These are phyloP conservation scores for Conticribra weissflogii DNA, from an alignment of 108 stramenopile species.

Conservation along the genomic window DNA sequence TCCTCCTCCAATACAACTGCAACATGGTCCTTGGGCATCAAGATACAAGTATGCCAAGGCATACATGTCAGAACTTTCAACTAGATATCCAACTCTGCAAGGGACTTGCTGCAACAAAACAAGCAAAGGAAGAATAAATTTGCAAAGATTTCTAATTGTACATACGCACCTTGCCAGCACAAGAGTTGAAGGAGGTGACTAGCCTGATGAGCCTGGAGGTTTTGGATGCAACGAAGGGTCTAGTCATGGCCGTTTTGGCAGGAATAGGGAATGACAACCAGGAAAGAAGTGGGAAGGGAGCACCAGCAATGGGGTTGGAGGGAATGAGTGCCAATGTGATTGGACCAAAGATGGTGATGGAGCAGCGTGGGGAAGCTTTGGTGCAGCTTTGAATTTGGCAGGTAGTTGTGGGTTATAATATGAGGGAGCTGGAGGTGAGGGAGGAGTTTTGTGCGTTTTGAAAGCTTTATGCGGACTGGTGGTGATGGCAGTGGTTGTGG, in stretches of 20 bases:
- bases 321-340: slow-evolving; percentile 48
- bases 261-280: slow-evolving; percentile 77
- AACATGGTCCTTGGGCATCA: slow-evolving; percentile 34
- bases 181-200: slow-evolving; percentile 80
- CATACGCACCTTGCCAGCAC: slow-evolving; percentile 88
- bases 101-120: slow-evolving; percentile 64
- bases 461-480: slow-evolving; percentile 49
- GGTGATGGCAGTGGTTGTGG: no score
- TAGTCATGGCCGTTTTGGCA: slow-evolving; percentile 83
- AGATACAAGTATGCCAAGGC: slow-evolving; percentile 90
- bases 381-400: slow-evolving; percentile 99
- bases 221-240: slow-evolving; percentile 92
- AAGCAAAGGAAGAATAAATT: slow-evolving; percentile 78
- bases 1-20: not conserved
- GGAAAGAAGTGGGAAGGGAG: slow-evolving; percentile 70
- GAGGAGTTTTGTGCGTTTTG: slow-evolving; percentile 66
- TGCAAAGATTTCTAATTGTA: slow-evolving; percentile 89
- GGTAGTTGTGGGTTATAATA: slow-evolving; percentile 93
- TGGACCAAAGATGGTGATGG: slow-evolving; percentile 83
- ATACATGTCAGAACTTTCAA: slow-evolving; percentile 89
- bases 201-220: slow-evolving; percentile 90
- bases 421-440: slow-evolving; percentile 91
- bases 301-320: slow-evolving; percentile 80
- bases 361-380: slow-evolving; percentile 92
- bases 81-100: slow-evolving; percentile 75